Conservation (phyloP, 345 rosid species). For the Lepidium aucheri region DNA sequence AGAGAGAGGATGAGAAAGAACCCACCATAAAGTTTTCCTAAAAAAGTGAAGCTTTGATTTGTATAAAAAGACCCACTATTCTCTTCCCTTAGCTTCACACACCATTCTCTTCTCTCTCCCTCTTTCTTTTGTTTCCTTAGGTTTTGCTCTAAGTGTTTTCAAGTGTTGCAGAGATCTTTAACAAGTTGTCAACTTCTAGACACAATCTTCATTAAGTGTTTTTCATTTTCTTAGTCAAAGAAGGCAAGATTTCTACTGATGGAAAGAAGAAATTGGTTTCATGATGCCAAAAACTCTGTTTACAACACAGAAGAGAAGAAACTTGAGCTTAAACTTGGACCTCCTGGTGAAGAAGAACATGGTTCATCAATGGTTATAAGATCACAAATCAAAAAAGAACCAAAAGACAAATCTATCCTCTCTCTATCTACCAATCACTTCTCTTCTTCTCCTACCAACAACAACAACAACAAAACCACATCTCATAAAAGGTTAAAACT, state of each 20-base stretch:
- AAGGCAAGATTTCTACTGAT: conserved; percentile 7
- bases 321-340: conserved; percentile 95
- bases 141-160: conserved; percentile 26
- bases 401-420: conserved; percentile 38
- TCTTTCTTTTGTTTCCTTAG: background rate
- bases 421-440: conserved; percentile 31
- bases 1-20: background rate
- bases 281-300: conserved; percentile 21
- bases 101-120: conserved; percentile 2
- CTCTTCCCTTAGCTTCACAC: conserved; percentile 11
- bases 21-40: conserved; percentile 16
- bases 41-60: conserved; percentile 18
- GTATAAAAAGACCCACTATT: conserved; percentile 17
- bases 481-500: conserved; percentile 23
- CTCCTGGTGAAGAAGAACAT: conserved; percentile 47
- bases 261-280: conserved; percentile 49
- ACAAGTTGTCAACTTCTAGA: conserved; percentile 1
- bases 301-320: conserved; percentile 55
- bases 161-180: conserved; percentile 25
- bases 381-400: conserved; percentile 20
- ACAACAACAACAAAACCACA: conserved; percentile 21
- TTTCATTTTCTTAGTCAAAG: background rate
- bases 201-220: background rate
- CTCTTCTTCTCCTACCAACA: conserved; percentile 29
- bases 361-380: conserved; percentile 19